phyloP scores from a whole-genome alignment of 768 basidiomycete genomes.

The Suillus placidus region DNA sequence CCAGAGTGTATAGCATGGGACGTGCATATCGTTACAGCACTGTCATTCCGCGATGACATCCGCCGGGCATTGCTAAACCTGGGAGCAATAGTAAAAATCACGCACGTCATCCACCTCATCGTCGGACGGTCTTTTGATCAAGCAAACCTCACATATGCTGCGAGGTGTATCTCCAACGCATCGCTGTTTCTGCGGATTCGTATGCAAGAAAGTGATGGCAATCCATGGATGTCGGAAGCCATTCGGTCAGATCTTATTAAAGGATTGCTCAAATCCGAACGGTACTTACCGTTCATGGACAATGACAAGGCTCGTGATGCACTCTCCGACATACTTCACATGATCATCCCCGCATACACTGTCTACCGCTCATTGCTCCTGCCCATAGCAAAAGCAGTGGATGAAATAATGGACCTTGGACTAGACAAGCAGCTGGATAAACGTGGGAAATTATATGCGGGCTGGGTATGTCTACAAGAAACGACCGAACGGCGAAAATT shows the following conservation, averaged over 20 bases:
- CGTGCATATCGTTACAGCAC: conserved; percentile 27
- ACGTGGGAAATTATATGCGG: conserved; percentile 22
- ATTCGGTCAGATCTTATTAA: conserved; percentile 23
- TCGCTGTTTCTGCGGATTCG: conserved; percentile 20
- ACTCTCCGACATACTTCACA: conserved; percentile 17
- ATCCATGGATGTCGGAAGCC: conserved; percentile 30
- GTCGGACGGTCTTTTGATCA: conserved; percentile 20
- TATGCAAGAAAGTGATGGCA: conserved; percentile 28
- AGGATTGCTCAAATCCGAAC: conserved; percentile 29
- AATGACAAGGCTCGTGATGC: conserved; percentile 13
- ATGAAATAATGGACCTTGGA: conserved; percentile 10
- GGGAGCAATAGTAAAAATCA: conserved; percentile 26
- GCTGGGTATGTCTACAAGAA: conserved; percentile 25
- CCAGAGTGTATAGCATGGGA: conserved; percentile 33
- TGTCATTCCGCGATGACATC: conserved; percentile 23
- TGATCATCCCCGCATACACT: conserved; percentile 27
- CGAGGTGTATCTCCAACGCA: conserved; percentile 26
- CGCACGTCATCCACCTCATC: conserved; percentile 25
- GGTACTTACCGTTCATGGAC: conserved; percentile 22
- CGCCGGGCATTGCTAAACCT: conserved; percentile 23
- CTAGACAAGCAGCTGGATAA: conserved; percentile 19
- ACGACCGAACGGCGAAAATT: conserved; percentile 20
- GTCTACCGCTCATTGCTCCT: conserved; percentile 28
- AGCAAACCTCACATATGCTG: conserved; percentile 17
- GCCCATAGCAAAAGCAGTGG: conserved; percentile 16